Evolutionary conservation across 2,329 filamentous ascomycete species (phyloP).

Genomic region (Orbilia oligospora): DNA sequence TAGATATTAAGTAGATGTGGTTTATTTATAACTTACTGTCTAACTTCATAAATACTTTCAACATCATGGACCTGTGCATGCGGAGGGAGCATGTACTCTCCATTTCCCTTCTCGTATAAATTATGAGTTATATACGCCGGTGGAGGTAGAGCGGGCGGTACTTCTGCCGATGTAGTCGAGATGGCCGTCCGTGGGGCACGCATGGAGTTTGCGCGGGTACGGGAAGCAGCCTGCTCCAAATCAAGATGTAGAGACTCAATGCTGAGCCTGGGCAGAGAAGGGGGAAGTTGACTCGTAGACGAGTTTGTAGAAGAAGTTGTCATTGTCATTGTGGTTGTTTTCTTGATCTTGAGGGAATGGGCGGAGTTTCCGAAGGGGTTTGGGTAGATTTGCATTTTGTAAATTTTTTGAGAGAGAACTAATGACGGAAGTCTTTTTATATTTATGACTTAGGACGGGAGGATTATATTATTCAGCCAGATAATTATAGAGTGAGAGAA

Average conservation of each 20-base stretch:
- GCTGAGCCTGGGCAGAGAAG: slow-evolving; percentile 40
- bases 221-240: slow-evolving; percentile 26
- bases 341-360: slow-evolving; percentile 25
- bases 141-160: slow-evolving; percentile 31
- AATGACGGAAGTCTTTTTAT: not conserved
- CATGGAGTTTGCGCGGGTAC: slow-evolving; percentile 17
- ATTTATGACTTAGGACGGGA: not conserved
- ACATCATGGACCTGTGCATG: slow-evolving; percentile 43
- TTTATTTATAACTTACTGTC: slow-evolving; percentile 29
- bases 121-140: slow-evolving; percentile 35
- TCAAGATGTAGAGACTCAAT: slow-evolving; percentile 45
- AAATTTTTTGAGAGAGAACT: not conserved
- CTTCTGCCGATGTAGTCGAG: slow-evolving; percentile 24
- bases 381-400: slow-evolving; percentile 34
- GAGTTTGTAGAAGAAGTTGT: slow-evolving; percentile 6
- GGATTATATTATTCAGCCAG: not conserved
- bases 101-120: slow-evolving; percentile 35
- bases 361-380: slow-evolving; percentile 27
- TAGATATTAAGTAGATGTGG: not conserved
- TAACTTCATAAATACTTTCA: slow-evolving; percentile 52
- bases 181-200: slow-evolving; percentile 32
- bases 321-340: slow-evolving; percentile 16
- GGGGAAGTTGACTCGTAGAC: slow-evolving; percentile 14
- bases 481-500: slow-evolving; percentile 16
- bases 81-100: slow-evolving; percentile 43